Evolutionary conservation across 2,329 filamentous ascomycete species (phyloP), one percentile per base, ranked within the genome.

Genomic region (Nectriaceae sp.): DNA sequence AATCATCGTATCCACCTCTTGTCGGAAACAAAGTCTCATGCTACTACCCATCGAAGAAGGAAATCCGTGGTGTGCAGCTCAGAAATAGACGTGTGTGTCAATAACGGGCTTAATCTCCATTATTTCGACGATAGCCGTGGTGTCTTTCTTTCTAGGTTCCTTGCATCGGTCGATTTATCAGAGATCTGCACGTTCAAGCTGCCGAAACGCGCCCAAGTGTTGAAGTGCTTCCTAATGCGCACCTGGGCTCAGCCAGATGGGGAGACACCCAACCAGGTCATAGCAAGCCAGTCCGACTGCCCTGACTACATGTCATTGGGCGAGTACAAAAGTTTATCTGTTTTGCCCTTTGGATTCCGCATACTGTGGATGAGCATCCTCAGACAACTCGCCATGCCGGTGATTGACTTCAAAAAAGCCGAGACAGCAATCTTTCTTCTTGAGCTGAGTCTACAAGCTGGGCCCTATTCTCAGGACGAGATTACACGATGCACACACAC

Each of bases 241-340:
- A 49, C 42, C 1, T 54, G 47, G 43, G 1, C 3, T 0, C 3
- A 22, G 1, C 53, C 56, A 4, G 29, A 57, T 8, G 55, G 58
- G 0, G 21, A 52, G 20, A 53, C 55, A 1, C 68, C 78, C 0
- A 88, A 88, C 46, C 54, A 70, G 0, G 74, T 80, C 0, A 72
- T 87, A 13, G 73, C 82, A 0, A 63, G 59, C 1, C 78, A 82
- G 48, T 64, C 56, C 0, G 42, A 61, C 0, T 84, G 80, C 41
- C 80, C 83, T 0, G 11, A 47, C 0, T 56, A 73, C 20, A 66
- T 87, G 47, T 70, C 75, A 0, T 49, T 82, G 0, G 73, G 76
- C 0, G 81, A 87, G 45, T 85, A 75, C 59, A 77, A 79, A 42
- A 68, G 74, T 2, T 11, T 63, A 5, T 40, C 44, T 21, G 29